Evolutionary conservation across 2,329 filamentous ascomycete genomes (phyloP).

Genomic region (Berkeleyomyces basicola): DNA sequence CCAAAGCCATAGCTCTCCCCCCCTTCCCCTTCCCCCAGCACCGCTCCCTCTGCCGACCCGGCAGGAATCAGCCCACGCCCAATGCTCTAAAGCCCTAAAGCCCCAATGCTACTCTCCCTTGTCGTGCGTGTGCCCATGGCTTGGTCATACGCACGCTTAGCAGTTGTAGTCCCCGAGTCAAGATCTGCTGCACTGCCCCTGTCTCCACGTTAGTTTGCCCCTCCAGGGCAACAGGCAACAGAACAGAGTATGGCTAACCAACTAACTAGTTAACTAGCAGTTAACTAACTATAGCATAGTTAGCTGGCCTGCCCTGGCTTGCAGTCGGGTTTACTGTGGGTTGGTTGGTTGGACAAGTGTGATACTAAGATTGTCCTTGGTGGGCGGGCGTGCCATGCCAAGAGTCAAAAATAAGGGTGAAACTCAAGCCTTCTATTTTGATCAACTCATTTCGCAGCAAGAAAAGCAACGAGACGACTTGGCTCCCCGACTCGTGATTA

Average conservation of each 20-base stretch:
- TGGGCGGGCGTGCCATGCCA: not conserved
- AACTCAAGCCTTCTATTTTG: not conserved
- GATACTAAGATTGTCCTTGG: not conserved
- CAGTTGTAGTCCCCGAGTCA: not conserved
- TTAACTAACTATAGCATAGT: too few species aligned
- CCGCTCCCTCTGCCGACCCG: not conserved
- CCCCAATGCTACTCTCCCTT: not conserved
- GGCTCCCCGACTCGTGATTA: not conserved
- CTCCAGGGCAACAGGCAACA: too few species aligned
- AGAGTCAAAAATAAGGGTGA: not conserved
- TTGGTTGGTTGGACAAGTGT: not conserved
- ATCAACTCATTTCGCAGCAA: not conserved
- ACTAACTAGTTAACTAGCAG: too few species aligned
- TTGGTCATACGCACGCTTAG: too few species aligned
- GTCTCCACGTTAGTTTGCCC: not conserved
- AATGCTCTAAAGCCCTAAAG: not conserved
- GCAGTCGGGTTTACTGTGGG: not conserved
- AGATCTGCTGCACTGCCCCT: conserved; percentile 2
- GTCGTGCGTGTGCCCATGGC: not conserved
- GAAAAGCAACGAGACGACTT: not conserved
- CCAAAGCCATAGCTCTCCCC: not conserved
- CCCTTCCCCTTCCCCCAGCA: not conserved
- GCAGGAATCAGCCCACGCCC: not conserved
- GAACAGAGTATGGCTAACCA: too few species aligned
- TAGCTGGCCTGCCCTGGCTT: not conserved